Base-by-base conservation (phyloP, 2,329 filamentous ascomycete genomes). In the Aspergillus hiratsukae region DNA sequence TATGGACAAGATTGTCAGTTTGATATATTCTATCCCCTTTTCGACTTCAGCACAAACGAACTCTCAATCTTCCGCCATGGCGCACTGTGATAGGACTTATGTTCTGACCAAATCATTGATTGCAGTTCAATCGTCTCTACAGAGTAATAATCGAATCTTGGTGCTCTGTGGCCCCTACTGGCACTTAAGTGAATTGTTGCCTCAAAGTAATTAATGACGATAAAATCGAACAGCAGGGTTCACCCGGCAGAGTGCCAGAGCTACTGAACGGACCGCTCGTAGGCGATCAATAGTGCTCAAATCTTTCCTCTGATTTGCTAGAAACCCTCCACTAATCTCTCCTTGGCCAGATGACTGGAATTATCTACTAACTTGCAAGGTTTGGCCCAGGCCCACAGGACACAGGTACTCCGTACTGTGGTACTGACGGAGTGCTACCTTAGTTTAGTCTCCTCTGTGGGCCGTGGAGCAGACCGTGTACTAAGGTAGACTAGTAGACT, bases 191-290 rank as follows among this genome's bases (percentile, higher is more conserved):
- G 4, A 4, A 45, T 23, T 21, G 14, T 17, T 17, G 23, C 52
- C 31, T 14, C 10, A 49, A 21, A 55, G 14, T 35, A 29, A 28
- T 8, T n/a, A 31, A 40, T 51, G 50, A 48, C 27, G 43, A 31
- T 48, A 23, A 51, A 50, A 11, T 49, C 29, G 21, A 21, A 46
- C 48, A 43, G 45, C 56, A 60, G 53, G 61, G 57, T 56, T 58
- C 49, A 45, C 46, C 21, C 55, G 50, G 60, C 53, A 55, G 31
- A 55, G 14, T 17, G 31, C 14, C 14, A 37, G 53, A 61, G 59
- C 58, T 57, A 59, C 51, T 58, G 53, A 55, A 63, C 61, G 62
- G 61, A 62, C 61, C 61, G 61, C 53, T 54, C 29, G 59, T 53
- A 49, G 58, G 56, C 57, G 56, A 57, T 60, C 55, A 61, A 46